Evolutionary conservation across 2,329 filamentous ascomycete species (phyloP), one percentile per base, ranked within the genome.

Genomic region (Apiospora arundinis): DNA sequence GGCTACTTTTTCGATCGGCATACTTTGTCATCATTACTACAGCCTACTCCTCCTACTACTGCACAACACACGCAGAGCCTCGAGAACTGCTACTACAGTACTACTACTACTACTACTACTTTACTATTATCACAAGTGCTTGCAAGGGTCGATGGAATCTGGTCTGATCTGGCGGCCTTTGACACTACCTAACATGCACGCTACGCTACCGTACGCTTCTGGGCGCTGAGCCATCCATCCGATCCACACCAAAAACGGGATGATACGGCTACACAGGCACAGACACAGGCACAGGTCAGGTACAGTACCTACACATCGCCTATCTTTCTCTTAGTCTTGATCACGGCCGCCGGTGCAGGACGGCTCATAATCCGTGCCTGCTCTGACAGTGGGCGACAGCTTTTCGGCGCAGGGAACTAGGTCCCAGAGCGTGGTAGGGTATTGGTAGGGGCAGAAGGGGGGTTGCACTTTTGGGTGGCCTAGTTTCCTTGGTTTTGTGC

Each of bases 401-500:
- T 40, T 63, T 40, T 63, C 11, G 32, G 28, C 21, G 28, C 56
- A 63, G 7, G 56, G 56, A 63, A 63, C 56, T 23, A 63, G 56
- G 56, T 63, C 28, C 32, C 16, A 63, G 56, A 63, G 8, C 9
- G 40, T 42, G 40, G 40, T 42, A 42, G 40, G 40, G 40, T 42
- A 11, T 14, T 42, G 18, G 56, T 63, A 23, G 56, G 56, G n/a
- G n/a, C n/a, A n/a, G n/a, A n/a, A n/a, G n/a, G n/a, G n/a, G n/a
- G 56, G 56, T 32, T 32, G 56, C 56, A 63, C 18, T 63, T 32
- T 32, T 63, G 56, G 56, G 56, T 63, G 37, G 37, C 32, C 56
- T 63, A 63, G 56, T 63, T 63, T 63, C 56, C 56, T 63, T 63
- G 32, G 56, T 63, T 63, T 63, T 40, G 56, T 6, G 56, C 56